These are phyloP conservation scores for Miscanthus lutarioriparius DNA, from an alignment of 176 grass and related monocot genomes.

Conservation along the genomic window DNA sequence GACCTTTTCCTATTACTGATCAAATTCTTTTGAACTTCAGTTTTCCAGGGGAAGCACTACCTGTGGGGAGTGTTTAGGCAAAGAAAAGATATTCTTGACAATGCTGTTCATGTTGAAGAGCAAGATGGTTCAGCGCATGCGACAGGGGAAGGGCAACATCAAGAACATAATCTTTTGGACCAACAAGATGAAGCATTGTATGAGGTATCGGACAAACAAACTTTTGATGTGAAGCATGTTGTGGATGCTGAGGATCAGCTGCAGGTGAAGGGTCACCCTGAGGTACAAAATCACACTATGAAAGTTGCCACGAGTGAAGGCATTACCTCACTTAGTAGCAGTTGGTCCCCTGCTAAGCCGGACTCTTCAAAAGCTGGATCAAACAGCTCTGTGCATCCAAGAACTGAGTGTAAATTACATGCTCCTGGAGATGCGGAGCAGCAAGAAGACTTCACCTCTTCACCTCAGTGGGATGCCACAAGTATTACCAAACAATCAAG, in stretches of 20 bases:
- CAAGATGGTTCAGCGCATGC: constrained; percentile 12
- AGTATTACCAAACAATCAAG: background rate
- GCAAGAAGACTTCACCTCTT: constrained; percentile 30
- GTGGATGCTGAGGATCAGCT: constrained; percentile 24
- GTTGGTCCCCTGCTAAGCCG: background rate
- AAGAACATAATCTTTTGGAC: constrained; percentile 23
- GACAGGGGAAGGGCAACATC: constrained; percentile 17
- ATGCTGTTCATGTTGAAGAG: constrained; percentile 21
- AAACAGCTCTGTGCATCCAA: background rate
- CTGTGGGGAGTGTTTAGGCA: constrained; percentile 59
- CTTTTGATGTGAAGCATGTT: constrained; percentile 2
- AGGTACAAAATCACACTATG: background rate
- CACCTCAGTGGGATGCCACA: background rate
- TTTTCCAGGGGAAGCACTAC: constrained; percentile 54
- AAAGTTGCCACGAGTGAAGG: constrained; percentile 8
- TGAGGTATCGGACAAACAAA: constrained; percentile 5
- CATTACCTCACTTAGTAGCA: background rate
- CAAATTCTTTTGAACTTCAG: constrained; percentile 30
- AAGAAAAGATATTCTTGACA: constrained; percentile 21
- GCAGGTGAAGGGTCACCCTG: background rate
- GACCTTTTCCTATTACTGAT: constrained; percentile 21
- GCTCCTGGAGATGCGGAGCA: constrained; percentile 8
- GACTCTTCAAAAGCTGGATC: constrained; percentile 12
- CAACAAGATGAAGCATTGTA: background rate
- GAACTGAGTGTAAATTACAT: background rate